A percentile compares a stretch with the other conserved stretches of the same genome.
Conservation (phyloP, 2,329 filamentous ascomycete species). For the Alternaria ventricosa region DNA sequence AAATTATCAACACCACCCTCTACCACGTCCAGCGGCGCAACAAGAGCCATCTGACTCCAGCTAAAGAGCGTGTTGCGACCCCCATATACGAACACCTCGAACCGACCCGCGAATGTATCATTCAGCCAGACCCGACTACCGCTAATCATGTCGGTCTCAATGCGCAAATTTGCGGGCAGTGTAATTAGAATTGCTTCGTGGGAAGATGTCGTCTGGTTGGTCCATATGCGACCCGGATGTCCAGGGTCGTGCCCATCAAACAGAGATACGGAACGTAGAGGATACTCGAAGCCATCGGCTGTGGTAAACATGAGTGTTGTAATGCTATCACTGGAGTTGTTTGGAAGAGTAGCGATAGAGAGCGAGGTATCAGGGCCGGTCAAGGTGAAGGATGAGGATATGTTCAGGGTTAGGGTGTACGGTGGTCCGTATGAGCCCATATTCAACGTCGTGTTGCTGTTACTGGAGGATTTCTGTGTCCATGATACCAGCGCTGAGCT, state of each 20-base stretch:
- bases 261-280: constrained; percentile 55
- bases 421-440: constrained; percentile 56
- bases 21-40: constrained; percentile 55
- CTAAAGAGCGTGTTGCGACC: constrained; percentile 60
- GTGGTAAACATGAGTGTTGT: constrained; percentile 52
- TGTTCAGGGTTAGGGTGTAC: constrained; percentile 52
- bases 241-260: constrained; percentile 55
- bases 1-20: constrained; percentile 36
- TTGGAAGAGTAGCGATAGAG: constrained; percentile 33
- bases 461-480: constrained; percentile 23
- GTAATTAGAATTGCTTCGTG: constrained; percentile 56
- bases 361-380: constrained; percentile 54
- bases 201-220: constrained; percentile 55
- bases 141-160: constrained; percentile 54
- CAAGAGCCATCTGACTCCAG: constrained; percentile 65
- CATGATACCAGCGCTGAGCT: constrained; percentile 41
- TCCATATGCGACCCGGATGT: constrained; percentile 61
- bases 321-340: constrained; percentile 15
- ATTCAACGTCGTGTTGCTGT: constrained; percentile 26
- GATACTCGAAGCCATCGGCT: constrained; percentile 52
- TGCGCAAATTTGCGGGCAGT: constrained; percentile 46
- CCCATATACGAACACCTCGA: constrained; percentile 63
- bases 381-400: constrained; percentile 54
- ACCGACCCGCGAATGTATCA: constrained; percentile 56
- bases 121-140: constrained; percentile 60